Base-by-base conservation (phyloP, 2,329 filamentous ascomycete genomes). In the Alternaria burnsii region DNA sequence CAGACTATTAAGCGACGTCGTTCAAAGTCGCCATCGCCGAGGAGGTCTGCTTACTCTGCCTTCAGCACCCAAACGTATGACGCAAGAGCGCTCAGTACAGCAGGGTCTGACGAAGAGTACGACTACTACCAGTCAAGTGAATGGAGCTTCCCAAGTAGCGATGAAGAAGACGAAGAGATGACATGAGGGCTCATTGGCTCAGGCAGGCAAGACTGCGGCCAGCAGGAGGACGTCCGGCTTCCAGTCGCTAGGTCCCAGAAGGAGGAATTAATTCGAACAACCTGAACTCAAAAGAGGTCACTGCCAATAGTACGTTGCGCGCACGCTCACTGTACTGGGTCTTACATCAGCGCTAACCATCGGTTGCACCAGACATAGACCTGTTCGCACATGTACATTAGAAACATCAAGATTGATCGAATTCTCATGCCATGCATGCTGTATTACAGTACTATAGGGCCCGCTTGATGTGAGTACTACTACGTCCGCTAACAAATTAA, bases 101-200 rank as follows among this genome's bases (percentile, higher is more conserved):
- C 32, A 32, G 46, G n/a, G 12, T 32, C 52, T n/a, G 50, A 58
- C 5, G 34, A 48, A 1, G 26, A 56, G 7, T 48, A 53, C 9
- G 52, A 34, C 40, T 61, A 63, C 43, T 34, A 52, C 6, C 52
- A 61, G 43, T 67, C 60, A 11, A 65, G 58, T 36, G 55, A 61
- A 20, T 60, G 55, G 55, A 60, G 52, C 40, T 61, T 61, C 11
- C 44, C 59, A 12, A 59, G 44, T 14, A 66, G 55, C 7, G 40
- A 61, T 0, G 48, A 53, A 3, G 38, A 52, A 28, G 28, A 43
- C 5, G 42, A 42, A 7, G 56, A 55, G n/a, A 34, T 41, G 24
- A 24, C 16, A 42, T 52, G 41, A 47, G 5, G 22, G 16, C 40
- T 16, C 14, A 5, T 30, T 28, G 30, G n/a, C n/a, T 26, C 14